Conservation (phyloP, 257 asterid species). For the Dorcoceras hygrometricum region DNA sequence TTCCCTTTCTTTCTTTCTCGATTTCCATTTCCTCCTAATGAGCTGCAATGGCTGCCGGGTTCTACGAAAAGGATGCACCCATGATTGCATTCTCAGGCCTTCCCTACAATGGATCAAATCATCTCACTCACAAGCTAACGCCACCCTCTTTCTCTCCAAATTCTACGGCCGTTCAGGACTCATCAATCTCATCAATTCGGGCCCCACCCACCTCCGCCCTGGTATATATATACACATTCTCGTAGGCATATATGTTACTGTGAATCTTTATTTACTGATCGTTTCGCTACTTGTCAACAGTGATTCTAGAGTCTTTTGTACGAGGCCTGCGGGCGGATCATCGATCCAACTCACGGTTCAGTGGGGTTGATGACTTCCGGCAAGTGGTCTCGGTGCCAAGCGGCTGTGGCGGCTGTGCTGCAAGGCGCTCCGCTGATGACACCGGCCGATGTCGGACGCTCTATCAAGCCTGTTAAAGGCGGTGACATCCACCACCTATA, state of each 20-base stretch:
- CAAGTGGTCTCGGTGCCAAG: constrained; percentile 38
- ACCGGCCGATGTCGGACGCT: constrained; percentile 22
- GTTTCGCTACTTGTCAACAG: too few species aligned
- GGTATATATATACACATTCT: constrained; percentile 29
- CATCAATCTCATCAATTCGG: constrained; percentile 39
- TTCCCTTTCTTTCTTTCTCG: neutral
- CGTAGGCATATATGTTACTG: too few species aligned
- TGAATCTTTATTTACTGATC: too few species aligned
- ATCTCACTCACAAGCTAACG: constrained; percentile 45
- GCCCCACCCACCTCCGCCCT: constrained; percentile 30
- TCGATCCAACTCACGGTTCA: constrained; percentile 40
- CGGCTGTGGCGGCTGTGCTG: constrained; percentile 38
- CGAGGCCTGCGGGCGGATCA: constrained; percentile 48
- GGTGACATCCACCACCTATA: constrained; percentile 50
- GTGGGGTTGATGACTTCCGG: constrained; percentile 39
- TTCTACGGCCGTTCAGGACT: constrained; percentile 54
- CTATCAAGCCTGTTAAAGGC: constrained; percentile 32
- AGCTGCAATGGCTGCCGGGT: constrained; percentile 58
- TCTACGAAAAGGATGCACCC: constrained; percentile 48
- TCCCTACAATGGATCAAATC: constrained; percentile 41
- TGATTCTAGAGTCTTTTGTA: constrained; percentile 38
- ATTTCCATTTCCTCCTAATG: constrained; percentile 6
- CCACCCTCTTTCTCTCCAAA: constrained; percentile 49
- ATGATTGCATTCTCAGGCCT: constrained; percentile 32
- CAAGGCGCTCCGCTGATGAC: constrained; percentile 33